Evolutionary conservation across 202 grass and related monocot genomes (phyloP), one percentile per base, ranked within the genome.

Genomic region (Eragrostis tef): DNA sequence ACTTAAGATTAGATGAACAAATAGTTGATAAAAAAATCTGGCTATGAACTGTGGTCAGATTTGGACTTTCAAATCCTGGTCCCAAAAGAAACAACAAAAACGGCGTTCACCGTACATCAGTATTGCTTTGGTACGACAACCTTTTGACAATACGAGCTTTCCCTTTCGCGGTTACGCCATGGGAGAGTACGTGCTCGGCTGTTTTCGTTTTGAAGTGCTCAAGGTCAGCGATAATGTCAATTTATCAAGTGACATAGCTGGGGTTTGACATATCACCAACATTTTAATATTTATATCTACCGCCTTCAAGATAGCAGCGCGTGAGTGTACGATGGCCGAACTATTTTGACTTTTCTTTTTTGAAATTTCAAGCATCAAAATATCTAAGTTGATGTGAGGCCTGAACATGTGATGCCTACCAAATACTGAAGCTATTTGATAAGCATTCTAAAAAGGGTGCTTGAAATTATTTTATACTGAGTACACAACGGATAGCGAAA

Each of bases 171-270:
- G 6, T 43, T 82, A 85, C 13, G 78, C 6, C 42, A 79, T 61
- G n/a, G 3, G 25, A 13, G 52, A 51, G 13, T 13, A 47, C 34
- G 36, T 65, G 57, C 48, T 45, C 25, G 16, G 8, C 59, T 57
- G 43, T 27, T 39, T 39, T 73, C 47, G 48, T 47, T 50, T 19
- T 31, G 13, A 22, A 65, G 71, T 46, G 81, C 22, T 17, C 68
- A 71, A 85, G 49, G 64, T 85, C 87, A 85, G 77, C 77, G 47
- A 71, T 46, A 57, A 70, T 75, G 47, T 71, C 74, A 66, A n/a
- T 72, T 45, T 51, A 81, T 13, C 25, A 9, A 34, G 49, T 61
- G 74, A 43, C 24, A 52, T 12, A 45, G 14, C 17, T 2, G 7
- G 41, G 36, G 11, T 79, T 80, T 64, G 24, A 77, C 22, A 77